Evolutionary conservation across 306 rosid genomes (phyloP), one percentile per base, ranked within the genome.

Genomic region (Malus orientalis): DNA sequence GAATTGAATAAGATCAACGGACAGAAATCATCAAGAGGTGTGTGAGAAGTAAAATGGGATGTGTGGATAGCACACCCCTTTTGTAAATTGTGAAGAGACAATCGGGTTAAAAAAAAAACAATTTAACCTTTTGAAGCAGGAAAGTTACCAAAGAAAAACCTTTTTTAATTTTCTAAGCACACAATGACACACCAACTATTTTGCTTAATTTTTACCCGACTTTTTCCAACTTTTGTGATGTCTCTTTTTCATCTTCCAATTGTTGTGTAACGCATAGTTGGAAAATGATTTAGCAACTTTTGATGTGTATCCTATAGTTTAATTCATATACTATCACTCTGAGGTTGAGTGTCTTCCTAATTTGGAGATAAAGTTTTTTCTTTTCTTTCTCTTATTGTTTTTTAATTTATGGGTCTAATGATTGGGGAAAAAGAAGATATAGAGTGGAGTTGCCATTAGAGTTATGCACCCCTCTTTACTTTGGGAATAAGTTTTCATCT

Each of bases 211-310:
- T 40, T 4, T 33, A 30, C 49, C 30, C 64, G 6, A 32, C 32
- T 12, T 71, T 53, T 36, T 33, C 49, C 13, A 16, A 11, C 74
- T 49, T 53, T 71, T 55, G 22, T 71, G 55, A 8, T 38, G 18
- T 55, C 13, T 36, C 5, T 4, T 55, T n/a, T 33, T 23, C 36
- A n/a, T 57, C 22, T n/a, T 7, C 60, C 76, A 72, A 72, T 72
- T n/a, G 38, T 22, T 55, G 36, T 55, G 29, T 22, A 25, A 16
- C 47, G 23, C 66, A 55, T 38, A 14, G 61, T n/a, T 72, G 67
- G 76, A 72, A 72, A 72, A 72, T 14, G 76, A 72, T 72, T 12
- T 22, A 25, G 23, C 36, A 72, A 57, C 76, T 61, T 57, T 25
- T 36, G 76, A 72, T 72, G 51, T 36, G 66, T n/a, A 8, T 33